phyloP scores from a whole-genome alignment of 2,329 filamentous ascomycete genomes.

The Aspergillus novofumigatus region DNA sequence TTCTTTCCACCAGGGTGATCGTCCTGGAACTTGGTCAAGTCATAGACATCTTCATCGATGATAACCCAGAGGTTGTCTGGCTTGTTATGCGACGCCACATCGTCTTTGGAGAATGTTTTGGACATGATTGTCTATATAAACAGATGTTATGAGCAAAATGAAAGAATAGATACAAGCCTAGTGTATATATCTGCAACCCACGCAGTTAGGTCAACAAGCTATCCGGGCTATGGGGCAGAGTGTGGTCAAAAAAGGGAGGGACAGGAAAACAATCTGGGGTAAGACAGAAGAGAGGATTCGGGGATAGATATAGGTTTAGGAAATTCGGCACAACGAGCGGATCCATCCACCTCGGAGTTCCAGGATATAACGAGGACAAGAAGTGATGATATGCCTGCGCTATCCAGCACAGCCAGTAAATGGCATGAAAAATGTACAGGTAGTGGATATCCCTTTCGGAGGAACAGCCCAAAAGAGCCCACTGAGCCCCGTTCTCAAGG shows the following conservation, averaged over 20 bases:
- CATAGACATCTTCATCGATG: constrained; percentile 93
- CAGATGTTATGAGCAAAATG: neutral
- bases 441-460: neutral
- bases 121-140: constrained; percentile 60
- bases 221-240: constrained; percentile 8
- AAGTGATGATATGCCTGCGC: neutral
- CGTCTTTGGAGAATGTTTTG: constrained; percentile 74
- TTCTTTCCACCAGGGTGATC: constrained; percentile 73
- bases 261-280: neutral
- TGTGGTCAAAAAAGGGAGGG: neutral
- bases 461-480: neutral
- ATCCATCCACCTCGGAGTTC: neutral
- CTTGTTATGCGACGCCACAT: constrained; percentile 92
- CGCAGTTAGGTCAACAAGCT: neutral
- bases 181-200: neutral
- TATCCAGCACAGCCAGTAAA: neutral
- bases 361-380: neutral
- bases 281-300: constrained; percentile 7
- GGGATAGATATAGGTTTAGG: constrained; percentile 14
- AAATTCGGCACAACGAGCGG: neutral
- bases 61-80: constrained; percentile 80
- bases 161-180: constrained; percentile 3
- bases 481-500: neutral
- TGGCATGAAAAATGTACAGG: neutral
- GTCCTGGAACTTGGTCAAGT: constrained; percentile 82